Evolutionary conservation across 1,284 basidiomycete genomes (phyloP).

Genomic region (Malassezia restricta): DNA sequence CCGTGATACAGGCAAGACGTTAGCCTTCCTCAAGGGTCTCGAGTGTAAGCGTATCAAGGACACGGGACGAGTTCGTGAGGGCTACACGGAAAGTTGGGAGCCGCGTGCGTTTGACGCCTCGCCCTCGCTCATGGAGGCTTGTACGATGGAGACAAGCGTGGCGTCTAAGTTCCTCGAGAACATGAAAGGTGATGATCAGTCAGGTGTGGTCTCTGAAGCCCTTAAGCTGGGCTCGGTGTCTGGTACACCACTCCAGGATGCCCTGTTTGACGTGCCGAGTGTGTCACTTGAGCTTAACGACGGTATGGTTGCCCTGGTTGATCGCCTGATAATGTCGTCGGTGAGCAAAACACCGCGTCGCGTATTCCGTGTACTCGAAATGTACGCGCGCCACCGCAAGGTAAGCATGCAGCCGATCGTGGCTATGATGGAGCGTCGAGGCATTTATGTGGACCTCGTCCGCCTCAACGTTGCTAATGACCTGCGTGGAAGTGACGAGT

Average conservation of each 20-base stretch:
- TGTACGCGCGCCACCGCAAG: conserved; percentile 17
- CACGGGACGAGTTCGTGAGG: conserved; percentile 12
- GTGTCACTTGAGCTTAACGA: conserved; percentile 3
- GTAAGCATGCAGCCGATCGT: conserved; percentile 11
- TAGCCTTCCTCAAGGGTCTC: conserved; percentile 15
- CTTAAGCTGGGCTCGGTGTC: background rate
- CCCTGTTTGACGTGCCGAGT: conserved; percentile 9
- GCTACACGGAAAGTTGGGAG: conserved; percentile 15
- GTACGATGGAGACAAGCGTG: conserved; percentile 2
- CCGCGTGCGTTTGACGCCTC: conserved; percentile 10
- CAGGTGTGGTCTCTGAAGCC: conserved; percentile 2
- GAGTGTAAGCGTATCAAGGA: conserved; percentile 20
- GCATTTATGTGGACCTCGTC: conserved; percentile 13
- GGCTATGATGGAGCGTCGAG: conserved; percentile 9
- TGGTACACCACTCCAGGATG: conserved; percentile 9
- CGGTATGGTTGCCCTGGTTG: background rate
- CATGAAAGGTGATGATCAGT: conserved; percentile 6
- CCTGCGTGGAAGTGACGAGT: conserved; percentile 5
- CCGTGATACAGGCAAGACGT: conserved; percentile 16
- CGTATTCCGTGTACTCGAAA: conserved; percentile 16
- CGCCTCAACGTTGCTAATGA: conserved; percentile 12
- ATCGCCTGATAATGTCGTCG: conserved; percentile 13
- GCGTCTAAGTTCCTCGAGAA: conserved; percentile 1
- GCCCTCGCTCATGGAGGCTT: background rate
- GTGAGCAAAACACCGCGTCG: conserved; percentile 2